phyloP scores from a whole-genome alignment of 2,329 filamentous ascomycete species.

The Coniochaeta ligniaria region DNA sequence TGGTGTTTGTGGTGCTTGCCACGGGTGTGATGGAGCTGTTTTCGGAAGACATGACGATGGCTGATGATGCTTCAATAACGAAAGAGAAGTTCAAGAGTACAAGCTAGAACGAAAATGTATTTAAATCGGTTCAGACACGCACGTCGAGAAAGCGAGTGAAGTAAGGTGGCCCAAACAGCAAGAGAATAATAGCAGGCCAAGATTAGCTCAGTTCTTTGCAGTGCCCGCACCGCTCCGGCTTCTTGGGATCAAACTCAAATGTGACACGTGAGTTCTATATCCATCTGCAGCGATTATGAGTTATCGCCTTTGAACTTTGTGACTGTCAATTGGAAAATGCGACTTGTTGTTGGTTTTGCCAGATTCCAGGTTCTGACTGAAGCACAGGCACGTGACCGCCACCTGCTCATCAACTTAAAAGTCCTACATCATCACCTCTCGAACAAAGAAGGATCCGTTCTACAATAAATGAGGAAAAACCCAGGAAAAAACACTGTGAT shows the following conservation, averaged over 20 bases:
- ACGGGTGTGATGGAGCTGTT: neutral
- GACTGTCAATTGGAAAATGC: neutral
- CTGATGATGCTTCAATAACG: neutral
- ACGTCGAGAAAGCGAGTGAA: neutral
- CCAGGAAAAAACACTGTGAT: neutral
- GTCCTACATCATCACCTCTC: no score
- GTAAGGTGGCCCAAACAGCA: neutral
- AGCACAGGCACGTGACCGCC: neutral
- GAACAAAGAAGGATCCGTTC: neutral
- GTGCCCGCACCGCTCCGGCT: neutral
- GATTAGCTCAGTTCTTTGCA: neutral
- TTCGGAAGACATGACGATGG: neutral
- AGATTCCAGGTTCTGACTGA: neutral
- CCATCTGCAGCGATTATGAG: neutral
- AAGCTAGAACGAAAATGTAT: neutral
- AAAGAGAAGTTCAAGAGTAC: neutral
- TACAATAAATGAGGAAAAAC: neutral
- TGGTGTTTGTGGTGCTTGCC: neutral
- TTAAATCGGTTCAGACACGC: neutral
- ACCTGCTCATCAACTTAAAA: no score
- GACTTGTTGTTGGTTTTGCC: neutral
- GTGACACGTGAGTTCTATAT: neutral
- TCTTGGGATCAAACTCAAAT: neutral
- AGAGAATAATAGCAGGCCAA: neutral
- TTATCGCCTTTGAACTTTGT: neutral